These are phyloP conservation scores for Middelhovenomyces tepae DNA, from an alignment of 805 yeast species.

Conservation along the genomic window DNA sequence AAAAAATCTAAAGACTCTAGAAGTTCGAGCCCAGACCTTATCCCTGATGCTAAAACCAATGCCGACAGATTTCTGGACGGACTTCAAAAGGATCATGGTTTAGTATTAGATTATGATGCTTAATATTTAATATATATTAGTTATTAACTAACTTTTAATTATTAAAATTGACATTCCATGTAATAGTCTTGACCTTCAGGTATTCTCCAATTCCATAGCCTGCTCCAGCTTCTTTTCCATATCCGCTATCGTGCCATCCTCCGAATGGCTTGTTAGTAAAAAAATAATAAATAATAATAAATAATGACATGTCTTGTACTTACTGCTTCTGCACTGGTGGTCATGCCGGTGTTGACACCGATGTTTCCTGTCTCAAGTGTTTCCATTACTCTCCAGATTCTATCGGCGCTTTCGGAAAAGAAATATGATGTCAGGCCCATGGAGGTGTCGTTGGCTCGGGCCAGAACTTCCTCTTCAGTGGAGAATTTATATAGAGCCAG, in stretches of 20 bases:
- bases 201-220: neutral
- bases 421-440: conserved; percentile 79
- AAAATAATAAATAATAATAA: too few species aligned
- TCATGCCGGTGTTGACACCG: conserved; percentile 49
- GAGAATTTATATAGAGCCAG: conserved; percentile 75
- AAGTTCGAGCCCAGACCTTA: too few species aligned
- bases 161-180: too few species aligned
- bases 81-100: too few species aligned
- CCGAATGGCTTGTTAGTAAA: too few species aligned
- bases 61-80: too few species aligned
- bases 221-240: conserved; percentile 1
- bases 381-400: conserved; percentile 44
- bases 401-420: conserved; percentile 59
- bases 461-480: conserved; percentile 73
- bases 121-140: too few species aligned
- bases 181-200: conserved; percentile 1
- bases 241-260: neutral
- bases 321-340: conserved; percentile 43
- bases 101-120: too few species aligned
- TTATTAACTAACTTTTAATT: conserved; percentile 28
- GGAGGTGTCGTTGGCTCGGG: conserved; percentile 66
- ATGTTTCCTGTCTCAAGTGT: conserved; percentile 60
- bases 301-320: too few species aligned
- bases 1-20: too few species aligned
- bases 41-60: too few species aligned